These are phyloP conservation scores for Neovahlkampfia damariscottae DNA, from an alignment of 78 protist genomes.

Conservation along the genomic window DNA sequence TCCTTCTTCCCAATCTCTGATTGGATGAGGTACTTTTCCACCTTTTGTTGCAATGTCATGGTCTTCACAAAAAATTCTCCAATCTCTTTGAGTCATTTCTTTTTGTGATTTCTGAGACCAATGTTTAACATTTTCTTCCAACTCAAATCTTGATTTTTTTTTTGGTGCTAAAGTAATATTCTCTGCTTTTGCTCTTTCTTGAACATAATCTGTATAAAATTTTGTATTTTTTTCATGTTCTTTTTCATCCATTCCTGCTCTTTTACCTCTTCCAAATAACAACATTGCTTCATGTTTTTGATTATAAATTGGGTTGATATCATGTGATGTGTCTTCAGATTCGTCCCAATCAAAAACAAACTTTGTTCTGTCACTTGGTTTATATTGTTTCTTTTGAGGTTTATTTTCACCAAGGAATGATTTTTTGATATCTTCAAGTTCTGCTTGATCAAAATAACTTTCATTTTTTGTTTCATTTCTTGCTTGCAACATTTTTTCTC, in stretches of 20 bases:
- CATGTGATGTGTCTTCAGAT: background rate
- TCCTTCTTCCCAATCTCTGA: conserved; percentile 50
- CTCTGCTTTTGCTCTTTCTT: no score
- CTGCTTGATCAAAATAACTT: background rate
- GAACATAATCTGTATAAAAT: no score
- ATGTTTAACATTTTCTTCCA: background rate
- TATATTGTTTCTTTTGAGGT: background rate
- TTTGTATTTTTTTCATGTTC: no score
- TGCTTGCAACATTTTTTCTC: background rate
- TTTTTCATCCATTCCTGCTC: background rate
- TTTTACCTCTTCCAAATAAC: background rate
- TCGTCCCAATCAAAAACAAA: background rate
- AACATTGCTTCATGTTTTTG: background rate
- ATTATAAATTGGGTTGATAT: background rate
- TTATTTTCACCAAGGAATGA: background rate
- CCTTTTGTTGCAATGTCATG: conserved; percentile 63
- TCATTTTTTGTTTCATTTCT: background rate
- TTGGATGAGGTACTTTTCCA: conserved; percentile 18
- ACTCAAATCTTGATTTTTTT: background rate
- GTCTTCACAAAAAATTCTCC: conserved; percentile 93
- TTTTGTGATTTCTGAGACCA: conserved; percentile 79
- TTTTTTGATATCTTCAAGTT: background rate
- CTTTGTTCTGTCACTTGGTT: background rate
- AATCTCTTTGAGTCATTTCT: conserved; percentile 88
- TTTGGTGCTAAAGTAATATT: no score